phyloP scores from a whole-genome alignment of 2,329 filamentous ascomycete species.

The Phoma herbarum region DNA sequence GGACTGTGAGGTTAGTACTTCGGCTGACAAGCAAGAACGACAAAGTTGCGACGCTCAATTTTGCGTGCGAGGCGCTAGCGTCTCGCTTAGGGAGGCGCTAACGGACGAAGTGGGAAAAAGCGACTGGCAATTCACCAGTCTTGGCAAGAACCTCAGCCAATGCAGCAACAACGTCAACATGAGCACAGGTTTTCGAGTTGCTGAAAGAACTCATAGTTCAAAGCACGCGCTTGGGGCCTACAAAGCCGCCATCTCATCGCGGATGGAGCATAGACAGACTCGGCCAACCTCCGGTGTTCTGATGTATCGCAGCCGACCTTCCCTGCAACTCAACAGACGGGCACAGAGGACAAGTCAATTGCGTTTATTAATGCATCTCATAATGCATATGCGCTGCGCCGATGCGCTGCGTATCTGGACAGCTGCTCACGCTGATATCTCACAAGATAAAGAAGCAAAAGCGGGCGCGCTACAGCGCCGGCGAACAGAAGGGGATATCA shows the following conservation, averaged over 20 bases:
- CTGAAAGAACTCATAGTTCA: too few relatives aligned
- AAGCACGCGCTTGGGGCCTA: too few relatives aligned
- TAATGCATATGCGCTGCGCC: not conserved
- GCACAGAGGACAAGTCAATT: not conserved
- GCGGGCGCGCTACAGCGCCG: conserved; percentile 6
- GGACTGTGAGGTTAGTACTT: conserved; percentile 48
- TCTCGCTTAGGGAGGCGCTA: not conserved
- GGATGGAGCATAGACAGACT: too few relatives aligned
- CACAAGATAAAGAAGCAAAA: conserved; percentile 4
- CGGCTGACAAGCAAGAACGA: conserved; percentile 27
- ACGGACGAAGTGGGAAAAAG: not conserved
- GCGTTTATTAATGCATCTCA: conserved; percentile 11
- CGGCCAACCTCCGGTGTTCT: too few relatives aligned
- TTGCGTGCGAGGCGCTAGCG: conserved; percentile 3
- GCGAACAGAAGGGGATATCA: conserved; percentile 30
- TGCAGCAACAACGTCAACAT: not conserved
- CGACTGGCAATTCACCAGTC: not conserved
- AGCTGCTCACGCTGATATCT: conserved; percentile 7
- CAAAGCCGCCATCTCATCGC: too few relatives aligned
- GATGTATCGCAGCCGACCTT: too few relatives aligned
- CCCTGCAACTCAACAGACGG: too few relatives aligned
- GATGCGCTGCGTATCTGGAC: not conserved
- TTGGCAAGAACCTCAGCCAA: not conserved
- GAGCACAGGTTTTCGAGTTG: not conserved
- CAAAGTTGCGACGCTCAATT: conserved; percentile 27